Base-by-base conservation (phyloP, 371 early-diverging fungal genomes). In the Zancudomyces culisetae region DNA sequence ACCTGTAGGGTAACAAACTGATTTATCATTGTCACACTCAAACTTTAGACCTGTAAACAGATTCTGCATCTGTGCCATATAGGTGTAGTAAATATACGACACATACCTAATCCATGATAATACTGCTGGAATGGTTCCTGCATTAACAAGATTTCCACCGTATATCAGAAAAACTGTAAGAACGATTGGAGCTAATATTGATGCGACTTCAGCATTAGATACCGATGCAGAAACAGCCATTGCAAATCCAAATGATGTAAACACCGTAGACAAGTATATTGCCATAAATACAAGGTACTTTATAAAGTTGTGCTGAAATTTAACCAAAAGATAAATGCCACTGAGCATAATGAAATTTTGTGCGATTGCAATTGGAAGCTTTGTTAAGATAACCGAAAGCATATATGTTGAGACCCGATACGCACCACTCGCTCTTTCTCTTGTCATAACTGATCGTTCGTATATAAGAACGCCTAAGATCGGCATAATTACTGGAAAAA, bases 31-130 rank as follows among this genome's bases (percentile, higher is more conserved):
- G 0, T 27, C 46, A 47, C 69, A 68, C 1, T 41, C 30, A 49
- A 68, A 66, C 29, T 23, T 27, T 2, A 65, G 53, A 1, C 66
- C 69, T 2, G 15, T 24, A 52, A 68, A 60, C 53, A 65, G 66
- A 43, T 70, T 70, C 42, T 59, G 61, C 52, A 62, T 52, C 15
- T 59, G 48, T 0, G 55, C 69, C 21, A 62, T 45, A 48, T 64
- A 70, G 0, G 59, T 45, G 27, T 71, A 70, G 51, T 56, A 61
- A 19, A 55, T 55, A 13, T 55, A 56, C 27, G 62, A 60, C 0
- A 71, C 29, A 35, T 61, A 71, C 46, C 63, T 59, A 12, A 74
- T 60, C 70, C 70, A 70, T 3, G 63, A 59, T 23, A 69, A 51
- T 23, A 61, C 60, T 0, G 59, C 56, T 1, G 70, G 57, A 12